Base-by-base conservation (phyloP, 2,329 filamentous ascomycete genomes). In the Geosmithia morbida region DNA sequence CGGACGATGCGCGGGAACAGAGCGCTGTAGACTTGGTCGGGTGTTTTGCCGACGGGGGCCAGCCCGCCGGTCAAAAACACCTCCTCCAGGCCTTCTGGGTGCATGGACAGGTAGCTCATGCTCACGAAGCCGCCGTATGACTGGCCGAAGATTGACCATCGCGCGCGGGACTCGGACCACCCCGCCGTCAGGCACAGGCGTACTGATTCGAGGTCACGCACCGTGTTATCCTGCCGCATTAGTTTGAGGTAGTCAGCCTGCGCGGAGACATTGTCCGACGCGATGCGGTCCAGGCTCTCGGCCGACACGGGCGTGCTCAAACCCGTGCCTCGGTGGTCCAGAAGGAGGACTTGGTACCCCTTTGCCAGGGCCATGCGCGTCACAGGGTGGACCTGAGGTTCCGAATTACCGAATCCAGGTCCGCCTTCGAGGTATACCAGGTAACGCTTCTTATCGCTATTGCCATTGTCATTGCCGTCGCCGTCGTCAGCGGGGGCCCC, bases 311-410 rank as follows among this genome's bases (percentile, higher is more conserved):
- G 84, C 2, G 80, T 85, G 59, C 86, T 94, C 46, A 94, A 68
- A 1, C 90, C 90, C 2, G 87, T 94, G 13, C 90, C 90, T 46
- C 90, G 79, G 61, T 95, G 89, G 61, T 97, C 90, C n/a, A 97
- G 74, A 52, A 84, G 82, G 2, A 97, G 74, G 43, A 87, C 69
- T 61, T 94, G 85, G 58, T 95, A 96, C 16, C 89, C 89, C 51
- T 82, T 81, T 50, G 82, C 79, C 6, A 96, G 72, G 48, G 87
- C 73, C 29, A 73, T 68, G 30, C 79, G 74, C n/a, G 85, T 84
- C 59, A 87, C 76, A 7, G 80, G 69, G 51, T 80, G 77, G 49
- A 85, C 75, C 59, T 94, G 83, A 2, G 90, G 89, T 45, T 82
- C 70, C 6, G 75, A 70, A 58, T 86, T 89, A 51, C 83, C 81